Conservation (phyloP, 176 grass and related monocot species). For the Oryza glaberrima region DNA sequence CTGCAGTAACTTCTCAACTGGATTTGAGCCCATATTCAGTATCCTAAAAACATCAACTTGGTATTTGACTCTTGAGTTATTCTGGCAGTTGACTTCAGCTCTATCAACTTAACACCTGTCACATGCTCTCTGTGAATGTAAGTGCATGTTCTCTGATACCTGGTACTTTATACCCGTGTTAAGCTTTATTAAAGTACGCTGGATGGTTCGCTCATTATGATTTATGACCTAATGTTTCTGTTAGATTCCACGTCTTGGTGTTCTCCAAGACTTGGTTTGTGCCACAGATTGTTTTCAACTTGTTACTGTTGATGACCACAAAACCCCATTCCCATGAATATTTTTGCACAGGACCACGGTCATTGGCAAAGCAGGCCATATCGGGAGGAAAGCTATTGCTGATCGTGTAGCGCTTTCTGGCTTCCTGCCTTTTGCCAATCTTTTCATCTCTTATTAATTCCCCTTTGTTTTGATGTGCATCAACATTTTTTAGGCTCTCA, state of each 20-base stretch:
- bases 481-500: background rate
- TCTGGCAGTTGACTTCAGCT: constrained; percentile 18
- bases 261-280: constrained; percentile 12
- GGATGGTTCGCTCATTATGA: background rate
- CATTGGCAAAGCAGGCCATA: background rate
- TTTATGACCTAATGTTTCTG: background rate
- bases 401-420: constrained; percentile 10
- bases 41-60: background rate
- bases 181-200: constrained; percentile 22
- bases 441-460: background rate
- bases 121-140: constrained; percentile 42
- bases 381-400: constrained; percentile 1
- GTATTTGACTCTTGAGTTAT: constrained; percentile 23
- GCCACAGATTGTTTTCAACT: background rate
- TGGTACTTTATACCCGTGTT: constrained; percentile 32
- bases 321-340: constrained; percentile 32
- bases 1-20: background rate
- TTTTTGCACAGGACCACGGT: background rate
- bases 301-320: constrained; percentile 31
- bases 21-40: constrained; percentile 1
- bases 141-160: background rate
- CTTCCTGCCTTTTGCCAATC: background rate
- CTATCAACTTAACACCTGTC: constrained; percentile 17
- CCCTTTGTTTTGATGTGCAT: background rate
- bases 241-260: background rate